phyloP scores from a whole-genome alignment of 2,329 filamentous ascomycete genomes.

The Neofusicoccum umdonicola region DNA sequence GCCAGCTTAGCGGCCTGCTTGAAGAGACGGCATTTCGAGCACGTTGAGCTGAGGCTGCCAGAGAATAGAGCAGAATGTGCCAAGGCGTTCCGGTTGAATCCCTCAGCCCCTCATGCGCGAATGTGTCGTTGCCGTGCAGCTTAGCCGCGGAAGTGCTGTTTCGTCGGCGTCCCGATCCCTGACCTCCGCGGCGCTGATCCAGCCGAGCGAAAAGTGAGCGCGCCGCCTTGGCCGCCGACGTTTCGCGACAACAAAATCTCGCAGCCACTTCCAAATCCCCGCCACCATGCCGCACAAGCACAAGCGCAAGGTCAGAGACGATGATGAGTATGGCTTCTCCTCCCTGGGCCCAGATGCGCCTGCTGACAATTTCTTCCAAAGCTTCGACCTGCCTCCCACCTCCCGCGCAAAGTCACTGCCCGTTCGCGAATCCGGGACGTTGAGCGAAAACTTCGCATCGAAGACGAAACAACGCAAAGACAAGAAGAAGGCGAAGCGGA shows the following conservation, averaged over 20 bases:
- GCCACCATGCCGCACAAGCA: constrained; percentile 80
- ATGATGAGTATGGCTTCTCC: constrained; percentile 56
- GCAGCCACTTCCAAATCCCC: not conserved
- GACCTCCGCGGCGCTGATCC: not conserved
- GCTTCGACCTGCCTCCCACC: constrained; percentile 61
- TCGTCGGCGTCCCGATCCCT: not conserved
- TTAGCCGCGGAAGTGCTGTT: not conserved
- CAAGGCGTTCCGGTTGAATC: not conserved
- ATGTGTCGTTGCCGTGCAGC: not conserved
- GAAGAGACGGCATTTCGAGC: no score
- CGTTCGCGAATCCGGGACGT: constrained; percentile 42
- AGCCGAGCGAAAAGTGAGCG: constrained; percentile 16
- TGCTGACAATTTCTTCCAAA: constrained; percentile 40
- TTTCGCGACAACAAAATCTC: constrained; percentile 3
- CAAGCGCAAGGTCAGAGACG: constrained; percentile 59
- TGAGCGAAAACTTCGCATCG: constrained; percentile 32
- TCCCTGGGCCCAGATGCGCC: not conserved
- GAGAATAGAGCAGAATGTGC: not conserved
- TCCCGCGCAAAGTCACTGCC: constrained; percentile 59
- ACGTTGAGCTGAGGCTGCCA: no score
- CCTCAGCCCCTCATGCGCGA: not conserved
- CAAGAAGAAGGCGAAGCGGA: constrained; percentile 31
- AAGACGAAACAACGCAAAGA: constrained; percentile 37
- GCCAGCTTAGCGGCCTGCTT: not conserved
- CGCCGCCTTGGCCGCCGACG: constrained; percentile 4